Conservation (phyloP, 225 moss, liverwort and hornwort species). For the Physcomitrellopsis africana region DNA sequence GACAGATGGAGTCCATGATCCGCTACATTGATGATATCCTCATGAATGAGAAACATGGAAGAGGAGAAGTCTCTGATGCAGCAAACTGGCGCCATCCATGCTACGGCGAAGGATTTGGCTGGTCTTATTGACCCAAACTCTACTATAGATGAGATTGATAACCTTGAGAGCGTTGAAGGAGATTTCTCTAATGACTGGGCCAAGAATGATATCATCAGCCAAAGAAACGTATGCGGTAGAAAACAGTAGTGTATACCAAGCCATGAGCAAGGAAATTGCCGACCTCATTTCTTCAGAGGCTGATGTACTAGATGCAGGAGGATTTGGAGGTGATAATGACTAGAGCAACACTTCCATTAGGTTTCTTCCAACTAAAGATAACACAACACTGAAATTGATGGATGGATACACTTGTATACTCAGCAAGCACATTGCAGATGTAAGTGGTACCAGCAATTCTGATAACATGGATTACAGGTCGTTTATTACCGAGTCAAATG, state of each 20-base stretch:
- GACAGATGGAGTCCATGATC: slow-evolving; percentile 26
- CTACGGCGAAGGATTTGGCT: slow-evolving; percentile 32
- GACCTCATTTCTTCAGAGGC: slow-evolving; percentile 20
- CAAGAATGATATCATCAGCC: neutral
- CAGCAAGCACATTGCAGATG: slow-evolving; percentile 46
- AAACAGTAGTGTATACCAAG: slow-evolving; percentile 1
- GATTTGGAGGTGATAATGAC: neutral
- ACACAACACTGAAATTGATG: slow-evolving; percentile 17
- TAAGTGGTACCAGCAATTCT: slow-evolving; percentile 20
- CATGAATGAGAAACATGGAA: slow-evolving; percentile 28
- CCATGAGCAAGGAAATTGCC: slow-evolving; percentile 32
- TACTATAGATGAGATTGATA: neutral
- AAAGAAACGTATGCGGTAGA: slow-evolving; percentile 25
- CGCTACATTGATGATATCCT: slow-evolving; percentile 21
- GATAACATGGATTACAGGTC: slow-evolving; percentile 39
- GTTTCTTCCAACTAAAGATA: slow-evolving; percentile 25
- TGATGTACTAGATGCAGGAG: neutral
- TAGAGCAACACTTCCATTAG: neutral
- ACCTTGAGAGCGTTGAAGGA: neutral
- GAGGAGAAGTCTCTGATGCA: slow-evolving; percentile 16
- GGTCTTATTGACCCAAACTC: slow-evolving; percentile 15
- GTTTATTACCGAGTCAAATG: slow-evolving; percentile 44
- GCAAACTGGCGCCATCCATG: slow-evolving; percentile 19
- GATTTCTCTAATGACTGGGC: slow-evolving; percentile 9
- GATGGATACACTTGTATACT: slow-evolving; percentile 44